These are phyloP conservation scores for Acorus calamus DNA, from an alignment of 106 monocot species.

Conservation along the genomic window DNA sequence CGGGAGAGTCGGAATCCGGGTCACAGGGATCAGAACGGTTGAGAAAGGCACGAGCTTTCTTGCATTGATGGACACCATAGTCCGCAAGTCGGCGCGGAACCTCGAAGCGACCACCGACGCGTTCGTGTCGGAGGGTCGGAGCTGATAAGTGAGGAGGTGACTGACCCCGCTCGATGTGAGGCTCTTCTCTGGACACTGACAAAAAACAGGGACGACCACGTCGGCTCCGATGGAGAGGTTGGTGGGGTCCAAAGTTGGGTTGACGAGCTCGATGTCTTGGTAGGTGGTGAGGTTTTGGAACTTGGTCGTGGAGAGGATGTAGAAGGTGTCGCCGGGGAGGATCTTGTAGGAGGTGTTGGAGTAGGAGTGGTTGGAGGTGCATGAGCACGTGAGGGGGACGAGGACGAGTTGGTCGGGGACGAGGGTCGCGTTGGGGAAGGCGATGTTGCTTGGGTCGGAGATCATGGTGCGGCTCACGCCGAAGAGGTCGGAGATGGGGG, in stretches of 20 bases:
- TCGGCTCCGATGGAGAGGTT: constrained; percentile 45
- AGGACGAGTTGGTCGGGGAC: constrained; percentile 38
- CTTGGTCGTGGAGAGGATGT: constrained; percentile 24
- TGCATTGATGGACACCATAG: constrained; percentile 39
- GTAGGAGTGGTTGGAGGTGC: constrained; percentile 45
- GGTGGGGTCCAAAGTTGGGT: constrained; percentile 39
- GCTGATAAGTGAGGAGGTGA: constrained; percentile 42
- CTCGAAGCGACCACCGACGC: constrained; percentile 25
- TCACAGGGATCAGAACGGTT: constrained; percentile 40
- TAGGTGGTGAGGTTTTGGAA: constrained; percentile 58
- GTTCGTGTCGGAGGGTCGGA: constrained; percentile 46
- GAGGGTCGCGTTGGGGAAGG: constrained; percentile 11
- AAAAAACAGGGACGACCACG: constrained; percentile 56
- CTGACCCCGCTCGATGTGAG: not conserved
- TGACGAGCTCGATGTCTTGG: constrained; percentile 37
- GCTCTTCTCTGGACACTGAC: constrained; percentile 37
- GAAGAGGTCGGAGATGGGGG: constrained; percentile 53
- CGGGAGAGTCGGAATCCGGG: constrained; percentile 15
- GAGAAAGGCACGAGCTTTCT: constrained; percentile 3
- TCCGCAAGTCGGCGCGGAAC: constrained; percentile 34
- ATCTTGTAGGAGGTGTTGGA: constrained; percentile 47
- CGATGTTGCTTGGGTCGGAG: constrained; percentile 46
- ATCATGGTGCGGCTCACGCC: constrained; percentile 37
- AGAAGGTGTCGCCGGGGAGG: constrained; percentile 48
- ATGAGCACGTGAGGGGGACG: constrained; percentile 48